Evolutionary conservation across 306 rosid species (phyloP).

Genomic region (Abrus precatorius): DNA sequence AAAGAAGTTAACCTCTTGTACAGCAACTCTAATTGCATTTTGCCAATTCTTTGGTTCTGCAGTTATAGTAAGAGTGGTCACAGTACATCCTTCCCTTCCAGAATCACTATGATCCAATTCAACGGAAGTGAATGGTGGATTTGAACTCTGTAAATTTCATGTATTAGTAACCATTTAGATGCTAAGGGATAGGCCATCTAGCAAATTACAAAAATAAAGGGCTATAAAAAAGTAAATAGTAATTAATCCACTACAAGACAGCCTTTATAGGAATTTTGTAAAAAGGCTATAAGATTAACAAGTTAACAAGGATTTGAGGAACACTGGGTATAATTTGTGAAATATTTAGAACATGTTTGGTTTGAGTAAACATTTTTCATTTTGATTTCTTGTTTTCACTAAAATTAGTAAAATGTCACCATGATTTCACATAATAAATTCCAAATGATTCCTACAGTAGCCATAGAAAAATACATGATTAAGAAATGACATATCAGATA

Average conservation of each 20-base stretch:
- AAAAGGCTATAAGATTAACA: slow-evolving; percentile 1
- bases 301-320: slow-evolving; percentile 5
- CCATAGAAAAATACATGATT: slow-evolving; percentile 2
- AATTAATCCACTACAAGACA: background rate
- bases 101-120: slow-evolving; percentile 99
- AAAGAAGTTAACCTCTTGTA: slow-evolving; percentile 85
- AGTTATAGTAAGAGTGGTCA: slow-evolving; percentile 95
- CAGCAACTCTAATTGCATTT: slow-evolving; percentile 92
- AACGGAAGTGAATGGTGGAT: slow-evolving; percentile 97
- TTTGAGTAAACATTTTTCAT: background rate
- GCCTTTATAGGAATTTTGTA: background rate
- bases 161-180: slow-evolving; percentile 48
- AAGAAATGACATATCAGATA: slow-evolving; percentile 23
- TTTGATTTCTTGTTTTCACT: background rate
- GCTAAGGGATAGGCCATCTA: slow-evolving; percentile 25
- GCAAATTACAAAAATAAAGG: slow-evolving; percentile 22
- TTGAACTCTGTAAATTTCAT: slow-evolving; percentile 81
- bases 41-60: slow-evolving; percentile 98
- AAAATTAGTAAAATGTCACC: too few relatives aligned
- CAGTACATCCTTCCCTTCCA: slow-evolving; percentile 99
- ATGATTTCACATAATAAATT: background rate
- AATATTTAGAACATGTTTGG: background rate
- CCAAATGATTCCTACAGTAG: slow-evolving; percentile 22
- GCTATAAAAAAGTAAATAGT: background rate
- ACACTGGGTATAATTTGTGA: background rate